Percentiles rank a stretch among this genome's conserved stretches.
phyloP scores from a whole-genome alignment of 2,329 filamentous ascomycete genomes.

The Phialophora tarda region DNA sequence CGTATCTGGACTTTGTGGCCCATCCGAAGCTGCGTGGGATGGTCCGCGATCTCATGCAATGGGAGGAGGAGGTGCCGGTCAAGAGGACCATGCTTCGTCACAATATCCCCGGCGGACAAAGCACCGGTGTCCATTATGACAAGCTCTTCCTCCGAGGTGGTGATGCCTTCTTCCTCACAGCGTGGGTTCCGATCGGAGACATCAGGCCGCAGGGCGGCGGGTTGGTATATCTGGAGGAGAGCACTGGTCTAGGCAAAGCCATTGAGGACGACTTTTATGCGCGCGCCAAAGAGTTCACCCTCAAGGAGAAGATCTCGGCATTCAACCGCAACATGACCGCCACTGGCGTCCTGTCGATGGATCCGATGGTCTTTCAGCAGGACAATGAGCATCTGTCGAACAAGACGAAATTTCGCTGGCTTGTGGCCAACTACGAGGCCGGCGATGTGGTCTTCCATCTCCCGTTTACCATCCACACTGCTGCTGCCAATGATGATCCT shows the following conservation, averaged over 20 bases:
- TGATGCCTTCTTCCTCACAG: constrained; percentile 44
- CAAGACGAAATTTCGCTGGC: constrained; percentile 40
- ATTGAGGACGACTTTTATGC: constrained; percentile 50
- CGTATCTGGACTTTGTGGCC: constrained; percentile 46
- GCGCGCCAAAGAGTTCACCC: constrained; percentile 40
- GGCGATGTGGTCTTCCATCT: constrained; percentile 54
- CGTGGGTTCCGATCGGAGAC: constrained; percentile 50
- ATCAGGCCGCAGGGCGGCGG: constrained; percentile 47
- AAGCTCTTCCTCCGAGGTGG: constrained; percentile 50
- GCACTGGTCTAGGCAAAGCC: constrained; percentile 44
- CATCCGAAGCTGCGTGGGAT: constrained; percentile 46
- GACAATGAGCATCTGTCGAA: constrained; percentile 17
- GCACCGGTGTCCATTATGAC: constrained; percentile 53
- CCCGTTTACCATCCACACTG: constrained; percentile 51
- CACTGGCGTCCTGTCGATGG: constrained; percentile 37
- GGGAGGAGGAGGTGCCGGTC: constrained; percentile 46
- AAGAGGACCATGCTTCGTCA: constrained; percentile 49
- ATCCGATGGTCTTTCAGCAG: constrained; percentile 22
- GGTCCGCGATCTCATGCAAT: constrained; percentile 47
- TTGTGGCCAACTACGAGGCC: constrained; percentile 47
- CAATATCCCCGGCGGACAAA: constrained; percentile 47
- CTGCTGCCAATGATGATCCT: constrained; percentile 50
- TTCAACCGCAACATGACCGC: constrained; percentile 44
- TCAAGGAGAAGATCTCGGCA: constrained; percentile 44
- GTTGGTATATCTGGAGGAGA: constrained; percentile 51